These are phyloP conservation scores for Talaromyces amestolkiae DNA, from an alignment of 2,329 filamentous ascomycete species.

Conservation along the genomic window DNA sequence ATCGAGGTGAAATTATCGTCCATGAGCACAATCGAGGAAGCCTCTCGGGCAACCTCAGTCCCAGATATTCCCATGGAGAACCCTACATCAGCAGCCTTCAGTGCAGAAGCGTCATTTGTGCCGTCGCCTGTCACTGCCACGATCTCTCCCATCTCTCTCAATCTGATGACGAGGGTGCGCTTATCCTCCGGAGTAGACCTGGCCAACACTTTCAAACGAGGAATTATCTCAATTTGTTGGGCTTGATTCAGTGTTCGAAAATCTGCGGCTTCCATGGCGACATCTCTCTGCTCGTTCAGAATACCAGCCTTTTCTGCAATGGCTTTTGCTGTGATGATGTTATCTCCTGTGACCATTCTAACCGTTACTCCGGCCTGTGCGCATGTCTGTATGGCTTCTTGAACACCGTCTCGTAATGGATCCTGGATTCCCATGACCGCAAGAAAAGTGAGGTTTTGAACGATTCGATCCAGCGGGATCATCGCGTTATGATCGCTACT, in stretches of 20 bases:
- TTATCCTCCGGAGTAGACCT: conserved; percentile 67
- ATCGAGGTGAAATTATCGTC: conserved; percentile 52
- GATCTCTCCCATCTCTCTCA: conserved; percentile 63
- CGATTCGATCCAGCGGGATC: too few relatives aligned
- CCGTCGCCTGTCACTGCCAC: conserved; percentile 65
- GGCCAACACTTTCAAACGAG: conserved; percentile 61
- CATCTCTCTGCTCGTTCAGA: conserved; percentile 47
- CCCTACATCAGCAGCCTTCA: conserved; percentile 63
- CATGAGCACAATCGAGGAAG: conserved; percentile 55
- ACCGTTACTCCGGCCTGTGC: conserved; percentile 67
- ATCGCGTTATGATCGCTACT: conserved; percentile 44
- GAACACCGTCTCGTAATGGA: conserved; percentile 66
- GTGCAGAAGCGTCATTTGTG: conserved; percentile 64
- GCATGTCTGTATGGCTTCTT: conserved; percentile 65
- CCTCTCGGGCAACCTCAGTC: conserved; percentile 61
- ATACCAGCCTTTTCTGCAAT: conserved; percentile 75
- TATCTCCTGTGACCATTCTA: conserved; percentile 71
- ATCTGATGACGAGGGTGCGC: conserved; percentile 59
- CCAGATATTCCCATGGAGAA: conserved; percentile 62
- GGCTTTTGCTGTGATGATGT: conserved; percentile 68
- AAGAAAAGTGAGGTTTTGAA: conserved; percentile 58
- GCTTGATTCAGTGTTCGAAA: conserved; percentile 62
- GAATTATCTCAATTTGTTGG: conserved; percentile 59
- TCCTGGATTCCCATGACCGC: conserved; percentile 73
- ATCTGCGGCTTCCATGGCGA: conserved; percentile 67